phyloP scores from a whole-genome alignment of 2,329 filamentous ascomycete species.

The Ophiostoma pallidulum region DNA sequence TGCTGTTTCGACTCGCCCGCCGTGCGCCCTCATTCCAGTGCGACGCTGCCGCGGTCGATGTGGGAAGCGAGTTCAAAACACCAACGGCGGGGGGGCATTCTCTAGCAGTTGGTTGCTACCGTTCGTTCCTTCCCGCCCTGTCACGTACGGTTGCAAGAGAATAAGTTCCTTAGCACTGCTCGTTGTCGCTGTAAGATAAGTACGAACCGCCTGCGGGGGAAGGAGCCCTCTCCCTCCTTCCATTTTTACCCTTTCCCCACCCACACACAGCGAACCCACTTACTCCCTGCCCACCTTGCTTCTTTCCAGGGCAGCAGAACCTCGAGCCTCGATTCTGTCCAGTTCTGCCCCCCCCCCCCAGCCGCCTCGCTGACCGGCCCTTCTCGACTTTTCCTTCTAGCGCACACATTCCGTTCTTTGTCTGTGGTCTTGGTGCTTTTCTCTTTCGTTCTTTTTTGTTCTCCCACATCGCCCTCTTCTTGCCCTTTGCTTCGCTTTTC shows the following conservation, averaged over 20 bases:
- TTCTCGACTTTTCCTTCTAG: constrained; percentile 1
- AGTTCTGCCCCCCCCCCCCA: not conserved
- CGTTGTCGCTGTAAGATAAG: too few relatives aligned
- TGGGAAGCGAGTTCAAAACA: too few relatives aligned
- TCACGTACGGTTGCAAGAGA: too few relatives aligned
- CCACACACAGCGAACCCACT: not conserved
- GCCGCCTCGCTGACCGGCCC: constrained; percentile 1
- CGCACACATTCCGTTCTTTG: not conserved
- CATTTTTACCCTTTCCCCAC: constrained; percentile 4
- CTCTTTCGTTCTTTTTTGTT: not conserved
- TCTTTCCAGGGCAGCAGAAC: constrained; percentile 1
- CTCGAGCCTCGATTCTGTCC: not conserved
- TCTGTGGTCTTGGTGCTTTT: not conserved
- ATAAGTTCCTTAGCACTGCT: not conserved
- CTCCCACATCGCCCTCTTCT: too few relatives aligned
- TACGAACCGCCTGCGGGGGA: not conserved
- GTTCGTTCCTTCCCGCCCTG: too few relatives aligned
- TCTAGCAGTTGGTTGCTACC: too few relatives aligned
- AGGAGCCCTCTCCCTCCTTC: constrained; percentile 3
- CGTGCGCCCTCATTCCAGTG: too few relatives aligned
- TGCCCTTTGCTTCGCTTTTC: not conserved
- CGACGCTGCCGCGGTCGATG: too few relatives aligned
- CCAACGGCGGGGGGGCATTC: too few relatives aligned
- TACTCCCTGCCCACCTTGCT: not conserved
- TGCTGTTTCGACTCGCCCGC: too few relatives aligned